phyloP scores from a whole-genome alignment of 2,329 filamentous ascomycete species.

The Berkeleyomyces rouxiae region DNA sequence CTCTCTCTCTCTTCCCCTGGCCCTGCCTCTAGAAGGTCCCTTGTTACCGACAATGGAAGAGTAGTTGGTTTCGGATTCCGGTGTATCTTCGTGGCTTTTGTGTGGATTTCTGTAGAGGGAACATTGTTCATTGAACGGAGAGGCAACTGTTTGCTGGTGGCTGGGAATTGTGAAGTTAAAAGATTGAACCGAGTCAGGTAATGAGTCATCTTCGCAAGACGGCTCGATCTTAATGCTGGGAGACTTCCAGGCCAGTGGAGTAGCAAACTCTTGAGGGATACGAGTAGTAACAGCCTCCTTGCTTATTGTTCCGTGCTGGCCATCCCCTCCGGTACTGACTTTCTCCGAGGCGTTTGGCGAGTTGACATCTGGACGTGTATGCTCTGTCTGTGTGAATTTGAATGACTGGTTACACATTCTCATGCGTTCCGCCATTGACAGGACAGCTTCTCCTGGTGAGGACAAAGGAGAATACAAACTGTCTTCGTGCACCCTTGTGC shows the following conservation, averaged over 20 bases:
- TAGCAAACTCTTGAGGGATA: too few species aligned
- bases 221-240: too few species aligned
- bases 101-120: too few species aligned
- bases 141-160: too few species aligned
- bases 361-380: too few species aligned
- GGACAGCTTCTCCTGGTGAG: conserved; percentile 19
- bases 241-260: too few species aligned
- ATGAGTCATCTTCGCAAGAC: too few species aligned
- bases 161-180: not conserved
- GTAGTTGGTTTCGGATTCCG: not conserved
- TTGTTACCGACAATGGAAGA: not conserved
- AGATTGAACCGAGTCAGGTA: not conserved
- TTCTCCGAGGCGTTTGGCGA: too few species aligned
- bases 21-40: not conserved
- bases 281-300: too few species aligned
- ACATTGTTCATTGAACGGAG: not conserved
- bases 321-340: too few species aligned
- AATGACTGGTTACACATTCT: conserved; percentile 36
- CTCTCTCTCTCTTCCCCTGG: not conserved
- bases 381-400: conserved; percentile 26
- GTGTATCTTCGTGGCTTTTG: not conserved
- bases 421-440: conserved; percentile 43
- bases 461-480: not conserved
- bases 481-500: conserved; percentile 15
- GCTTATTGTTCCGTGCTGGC: too few species aligned